These are phyloP conservation scores for Taiozyma onychis DNA, from an alignment of 1,139 yeast genomes.

Conservation along the genomic window DNA sequence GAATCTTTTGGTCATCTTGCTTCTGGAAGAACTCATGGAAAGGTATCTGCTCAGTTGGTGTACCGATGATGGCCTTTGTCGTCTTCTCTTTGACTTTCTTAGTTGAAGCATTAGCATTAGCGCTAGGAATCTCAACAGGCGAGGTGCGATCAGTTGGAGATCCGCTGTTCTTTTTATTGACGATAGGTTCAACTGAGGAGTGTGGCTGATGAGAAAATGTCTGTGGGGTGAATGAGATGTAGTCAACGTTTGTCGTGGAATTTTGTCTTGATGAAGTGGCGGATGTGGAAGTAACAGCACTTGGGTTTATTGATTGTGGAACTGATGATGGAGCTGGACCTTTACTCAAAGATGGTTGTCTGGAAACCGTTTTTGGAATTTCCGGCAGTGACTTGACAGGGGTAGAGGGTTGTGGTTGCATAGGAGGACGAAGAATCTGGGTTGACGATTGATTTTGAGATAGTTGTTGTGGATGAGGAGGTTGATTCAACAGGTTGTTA, in stretches of 20 bases:
- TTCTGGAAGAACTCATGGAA: constrained; percentile 65
- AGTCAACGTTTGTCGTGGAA: constrained; percentile 17
- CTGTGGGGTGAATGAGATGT: constrained; percentile 18
- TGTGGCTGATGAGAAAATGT: constrained; percentile 4
- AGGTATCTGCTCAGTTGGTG: constrained; percentile 67
- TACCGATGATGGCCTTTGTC: constrained; percentile 34
- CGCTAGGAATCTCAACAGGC: constrained; percentile 2
- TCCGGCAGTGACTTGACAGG: not conserved
- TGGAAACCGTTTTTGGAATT: constrained; percentile 3
- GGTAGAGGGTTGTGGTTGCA: not conserved
- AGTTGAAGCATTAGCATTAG: not conserved
- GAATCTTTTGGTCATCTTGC: constrained; percentile 77
- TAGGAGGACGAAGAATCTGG: constrained; percentile 8
- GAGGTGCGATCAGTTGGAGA: constrained; percentile 4
- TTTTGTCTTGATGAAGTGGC: constrained; percentile 22
- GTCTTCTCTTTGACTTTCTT: constrained; percentile 22
- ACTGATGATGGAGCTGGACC: not conserved
- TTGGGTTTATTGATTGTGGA: constrained; percentile 14
- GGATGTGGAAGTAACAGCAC: constrained; percentile 14
- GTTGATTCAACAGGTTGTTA: constrained; percentile 10
- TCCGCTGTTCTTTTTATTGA: not conserved
- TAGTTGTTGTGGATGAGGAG: constrained; percentile 3
- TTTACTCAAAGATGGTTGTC: constrained; percentile 6
- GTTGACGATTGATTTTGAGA: not conserved
- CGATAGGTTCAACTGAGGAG: not conserved